Evolutionary conservation across 371 early-diverging fungal species (phyloP), one percentile per base, ranked within the genome.

Genomic region (Mucor indicus): DNA sequence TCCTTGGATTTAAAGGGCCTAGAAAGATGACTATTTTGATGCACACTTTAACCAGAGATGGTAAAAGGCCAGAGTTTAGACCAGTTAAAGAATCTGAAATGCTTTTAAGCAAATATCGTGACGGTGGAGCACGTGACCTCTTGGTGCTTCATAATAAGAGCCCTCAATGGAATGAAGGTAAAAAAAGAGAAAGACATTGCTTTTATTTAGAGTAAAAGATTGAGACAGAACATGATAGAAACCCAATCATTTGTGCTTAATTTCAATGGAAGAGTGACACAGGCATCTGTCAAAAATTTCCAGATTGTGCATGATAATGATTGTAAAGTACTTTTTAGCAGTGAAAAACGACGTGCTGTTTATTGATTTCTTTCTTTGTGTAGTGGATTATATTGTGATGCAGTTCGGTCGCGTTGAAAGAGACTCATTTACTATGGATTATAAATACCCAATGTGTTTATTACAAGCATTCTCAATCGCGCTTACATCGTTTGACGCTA

Each of bases 201-300:
- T 32, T 21, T 9, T 27, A n/a, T 24, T 15, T 20, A n/a, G n/a
- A 36, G 29, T 29, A 12, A 2, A 33, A 1, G n/a, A n/a, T n/a
- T n/a, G n/a, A n/a, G n/a, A n/a, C n/a, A n/a, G n/a, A n/a, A n/a
- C n/a, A 27, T 15, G 2, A 4, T 49, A 90, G 96, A 96, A 46
- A 94, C 91, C 6, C 87, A 91, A 58, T 90, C 95, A 5, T 98
- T 92, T 75, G 92, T 93, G 1, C 68, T 99, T 15, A 97, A 98
- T 60, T 98, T 98, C 65, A 92, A 88, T 48, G 94, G 94, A 7
- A 75, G 98, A 12, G 96, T 98, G 0, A 89, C 92, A 15, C 67
- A 89, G 59, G 93, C 98, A 7, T 93, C 94, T 4, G 96, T 97
- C 27, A 96, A 98, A 61, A 99, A 98, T 68, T 97, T 99, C 69